Evolutionary conservation across 2,329 filamentous ascomycete species (phyloP).

Genomic region (Apiospora rasikravindrae): DNA sequence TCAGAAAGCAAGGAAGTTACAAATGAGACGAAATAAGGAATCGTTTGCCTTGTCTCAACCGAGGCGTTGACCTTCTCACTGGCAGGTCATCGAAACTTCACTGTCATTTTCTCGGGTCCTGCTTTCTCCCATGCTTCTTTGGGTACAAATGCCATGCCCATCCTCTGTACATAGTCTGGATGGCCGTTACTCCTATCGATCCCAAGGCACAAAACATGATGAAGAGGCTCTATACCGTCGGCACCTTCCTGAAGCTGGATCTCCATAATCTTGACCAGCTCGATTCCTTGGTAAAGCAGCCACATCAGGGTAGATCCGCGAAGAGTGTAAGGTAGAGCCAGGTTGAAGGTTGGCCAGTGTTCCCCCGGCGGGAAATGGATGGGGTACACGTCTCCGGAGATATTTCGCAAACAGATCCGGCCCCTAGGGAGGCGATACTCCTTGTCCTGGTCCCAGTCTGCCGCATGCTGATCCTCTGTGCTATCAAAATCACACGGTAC

Average conservation of each 20-base stretch:
- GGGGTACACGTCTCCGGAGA: too few species aligned
- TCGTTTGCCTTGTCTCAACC: too few species aligned
- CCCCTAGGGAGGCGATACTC: too few species aligned
- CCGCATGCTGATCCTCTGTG: neutral
- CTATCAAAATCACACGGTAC: neutral
- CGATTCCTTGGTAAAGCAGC: slow-evolving; percentile 9
- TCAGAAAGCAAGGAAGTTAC: too few species aligned
- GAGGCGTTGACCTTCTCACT: neutral
- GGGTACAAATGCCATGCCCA: neutral
- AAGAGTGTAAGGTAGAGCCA: neutral
- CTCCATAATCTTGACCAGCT: slow-evolving; percentile 8
- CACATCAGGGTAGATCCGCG: slow-evolving; percentile 3
- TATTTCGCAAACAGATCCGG: too few species aligned
- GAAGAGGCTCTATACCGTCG: neutral
- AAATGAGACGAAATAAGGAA: too few species aligned
- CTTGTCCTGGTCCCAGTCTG: too few species aligned
- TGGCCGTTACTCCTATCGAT: neutral
- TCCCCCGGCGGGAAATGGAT: too few species aligned
- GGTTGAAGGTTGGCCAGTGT: too few species aligned
- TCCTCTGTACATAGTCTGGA: neutral
- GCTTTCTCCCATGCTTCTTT: slow-evolving; percentile 11
- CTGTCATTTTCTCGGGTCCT: neutral
- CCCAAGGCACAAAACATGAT: slow-evolving; percentile 15
- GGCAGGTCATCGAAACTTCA: neutral
- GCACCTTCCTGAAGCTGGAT: slow-evolving; percentile 1